A percentile compares a stretch with the other conserved stretches of the same genome.
phyloP scores from a whole-genome alignment of 202 grass and related monocot species.

The Miscanthus sacchariflorus region DNA sequence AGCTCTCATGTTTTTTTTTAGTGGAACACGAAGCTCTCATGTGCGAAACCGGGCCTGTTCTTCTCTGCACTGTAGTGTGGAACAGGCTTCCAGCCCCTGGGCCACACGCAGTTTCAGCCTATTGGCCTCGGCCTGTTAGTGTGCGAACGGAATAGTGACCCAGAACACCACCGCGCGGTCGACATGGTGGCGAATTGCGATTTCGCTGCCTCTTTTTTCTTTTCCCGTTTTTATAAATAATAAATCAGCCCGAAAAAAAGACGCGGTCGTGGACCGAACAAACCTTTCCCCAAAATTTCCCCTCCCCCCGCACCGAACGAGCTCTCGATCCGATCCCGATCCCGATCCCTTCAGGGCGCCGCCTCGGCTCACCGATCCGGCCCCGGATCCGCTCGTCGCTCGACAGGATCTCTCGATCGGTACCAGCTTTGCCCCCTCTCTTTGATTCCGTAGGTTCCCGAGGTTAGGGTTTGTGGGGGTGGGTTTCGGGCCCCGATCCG shows the following conservation, averaged over 20 bases:
- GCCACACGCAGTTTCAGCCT: background rate
- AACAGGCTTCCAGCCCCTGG: background rate
- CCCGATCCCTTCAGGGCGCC: slow-evolving; percentile 28
- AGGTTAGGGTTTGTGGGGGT: slow-evolving; percentile 47
- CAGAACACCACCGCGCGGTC: background rate
- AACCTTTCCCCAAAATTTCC: slow-evolving; percentile 57
- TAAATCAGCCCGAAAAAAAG: slow-evolving; percentile 56
- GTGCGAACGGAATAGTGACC: background rate
- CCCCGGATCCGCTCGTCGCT: slow-evolving; percentile 38
- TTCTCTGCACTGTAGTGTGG: background rate
- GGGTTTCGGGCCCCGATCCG: slow-evolving; percentile 38
- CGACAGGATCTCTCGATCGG: slow-evolving; percentile 37
- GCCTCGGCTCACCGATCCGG: slow-evolving; percentile 31
- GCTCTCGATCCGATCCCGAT: slow-evolving; percentile 39
- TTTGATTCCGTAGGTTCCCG: slow-evolving; percentile 24
- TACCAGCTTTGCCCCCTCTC: slow-evolving; percentile 29
- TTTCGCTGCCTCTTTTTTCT: slow-evolving; percentile 39
- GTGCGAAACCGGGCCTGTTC: background rate
- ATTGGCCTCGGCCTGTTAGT: background rate
- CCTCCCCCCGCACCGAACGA: slow-evolving; percentile 9
- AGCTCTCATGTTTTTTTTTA: background rate
- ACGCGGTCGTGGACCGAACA: slow-evolving; percentile 60
- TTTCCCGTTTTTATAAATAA: slow-evolving; percentile 59
- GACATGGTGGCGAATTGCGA: slow-evolving; percentile 26
- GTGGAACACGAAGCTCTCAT: too few relatives aligned